These are phyloP conservation scores for Metschnikowia cubensis DNA, from an alignment of 805 yeast genomes.

Conservation along the genomic window DNA sequence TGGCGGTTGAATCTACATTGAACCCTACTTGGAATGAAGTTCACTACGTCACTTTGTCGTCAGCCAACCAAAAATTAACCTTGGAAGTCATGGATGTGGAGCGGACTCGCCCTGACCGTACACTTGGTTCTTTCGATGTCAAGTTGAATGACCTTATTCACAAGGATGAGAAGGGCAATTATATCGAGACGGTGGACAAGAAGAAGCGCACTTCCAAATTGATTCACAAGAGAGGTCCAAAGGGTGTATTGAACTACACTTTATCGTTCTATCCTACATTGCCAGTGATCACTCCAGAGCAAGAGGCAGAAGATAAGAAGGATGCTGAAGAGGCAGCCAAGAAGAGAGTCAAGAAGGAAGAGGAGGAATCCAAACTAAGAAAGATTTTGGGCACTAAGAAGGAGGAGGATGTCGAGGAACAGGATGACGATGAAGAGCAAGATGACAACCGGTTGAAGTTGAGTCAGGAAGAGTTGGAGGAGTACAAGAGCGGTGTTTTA, in stretches of 20 bases:
- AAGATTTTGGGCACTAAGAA: slow-evolving; percentile 11
- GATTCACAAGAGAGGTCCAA: slow-evolving; percentile 73
- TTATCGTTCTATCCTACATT: slow-evolving; percentile 80
- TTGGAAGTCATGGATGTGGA: slow-evolving; percentile 93
- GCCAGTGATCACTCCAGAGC: slow-evolving; percentile 76
- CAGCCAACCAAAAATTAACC: slow-evolving; percentile 76
- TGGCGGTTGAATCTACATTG: slow-evolving; percentile 57
- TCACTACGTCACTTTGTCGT: slow-evolving; percentile 75
- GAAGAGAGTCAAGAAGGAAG: slow-evolving; percentile 23
- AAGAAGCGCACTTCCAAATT: slow-evolving; percentile 59
- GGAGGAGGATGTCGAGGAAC: slow-evolving; percentile 34
- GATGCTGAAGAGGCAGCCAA: slow-evolving; percentile 25
- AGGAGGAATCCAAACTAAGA: slow-evolving; percentile 21
- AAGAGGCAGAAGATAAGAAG: slow-evolving; percentile 45
- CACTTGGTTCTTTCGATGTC: slow-evolving; percentile 78
- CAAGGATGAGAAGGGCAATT: slow-evolving; percentile 60
- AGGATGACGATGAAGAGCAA: slow-evolving; percentile 29
- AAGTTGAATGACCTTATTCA: slow-evolving; percentile 63
- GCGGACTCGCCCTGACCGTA: slow-evolving; percentile 71
- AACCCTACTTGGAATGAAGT: slow-evolving; percentile 86
- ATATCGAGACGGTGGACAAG: slow-evolving; percentile 53
- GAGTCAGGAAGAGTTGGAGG: slow-evolving; percentile 52
- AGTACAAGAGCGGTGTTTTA: slow-evolving; percentile 70
- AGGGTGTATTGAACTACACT: slow-evolving; percentile 72
- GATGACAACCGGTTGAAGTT: slow-evolving; percentile 41